These are phyloP conservation scores for Musa troglodytarum DNA, from an alignment of 176 grass and related monocot species.

Conservation along the genomic window DNA sequence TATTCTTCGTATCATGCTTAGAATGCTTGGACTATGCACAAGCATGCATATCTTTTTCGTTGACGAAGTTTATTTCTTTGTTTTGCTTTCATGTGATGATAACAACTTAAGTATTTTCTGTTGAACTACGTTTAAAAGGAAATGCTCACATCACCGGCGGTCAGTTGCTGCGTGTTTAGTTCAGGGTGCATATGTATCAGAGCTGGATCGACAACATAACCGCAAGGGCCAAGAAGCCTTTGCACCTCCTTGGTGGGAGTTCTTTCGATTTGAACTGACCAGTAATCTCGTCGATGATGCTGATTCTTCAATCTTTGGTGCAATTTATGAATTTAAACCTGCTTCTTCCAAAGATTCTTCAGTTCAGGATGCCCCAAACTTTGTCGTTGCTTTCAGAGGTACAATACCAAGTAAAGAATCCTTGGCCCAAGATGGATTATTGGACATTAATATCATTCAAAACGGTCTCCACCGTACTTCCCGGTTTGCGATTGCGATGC, in stretches of 20 bases:
- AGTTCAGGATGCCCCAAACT: conserved; percentile 47
- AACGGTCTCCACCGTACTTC: conserved; percentile 73
- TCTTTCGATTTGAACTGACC: conserved; percentile 71
- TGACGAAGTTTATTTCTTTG: not conserved
- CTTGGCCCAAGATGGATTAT: conserved; percentile 59
- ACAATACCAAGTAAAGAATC: conserved; percentile 77
- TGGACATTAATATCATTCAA: conserved; percentile 61
- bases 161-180: conserved; percentile 79
- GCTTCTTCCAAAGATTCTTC: conserved; percentile 28
- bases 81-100: conserved; percentile 13
- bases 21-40: not conserved
- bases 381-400: conserved; percentile 89
- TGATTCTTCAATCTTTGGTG: conserved; percentile 75
- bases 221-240: conserved; percentile 39
- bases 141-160: conserved; percentile 48
- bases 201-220: conserved; percentile 70
- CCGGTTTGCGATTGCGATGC: conserved; percentile 83
- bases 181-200: conserved; percentile 82
- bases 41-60: not conserved
- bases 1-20: not conserved
- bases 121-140: conserved; percentile 41
- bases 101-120: conserved; percentile 24
- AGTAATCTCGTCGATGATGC: conserved; percentile 76
- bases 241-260: conserved; percentile 83
- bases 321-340: conserved; percentile 76